phyloP scores from a whole-genome alignment of 257 asterid species.

The Lantana camara region DNA sequence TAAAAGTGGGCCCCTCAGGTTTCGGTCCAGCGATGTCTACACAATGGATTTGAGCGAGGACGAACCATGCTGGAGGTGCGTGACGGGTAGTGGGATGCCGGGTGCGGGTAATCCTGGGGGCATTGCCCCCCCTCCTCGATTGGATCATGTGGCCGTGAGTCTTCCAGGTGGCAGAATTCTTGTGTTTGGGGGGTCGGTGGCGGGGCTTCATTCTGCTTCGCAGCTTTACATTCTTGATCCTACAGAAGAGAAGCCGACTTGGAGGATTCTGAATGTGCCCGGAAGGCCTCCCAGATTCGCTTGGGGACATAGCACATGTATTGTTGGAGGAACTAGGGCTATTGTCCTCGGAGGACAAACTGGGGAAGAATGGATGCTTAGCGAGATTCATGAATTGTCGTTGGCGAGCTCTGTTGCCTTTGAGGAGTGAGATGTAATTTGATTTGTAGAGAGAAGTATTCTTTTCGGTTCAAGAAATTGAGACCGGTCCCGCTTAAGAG shows the following conservation, averaged over 20 bases:
- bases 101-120: constrained; percentile 96
- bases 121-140: constrained; percentile 85
- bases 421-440: background rate
- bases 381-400: constrained; percentile 48
- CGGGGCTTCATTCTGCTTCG: constrained; percentile 93
- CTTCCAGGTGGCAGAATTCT: constrained; percentile 86
- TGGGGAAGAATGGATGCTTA: constrained; percentile 56
- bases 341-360: no score
- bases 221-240: constrained; percentile 89
- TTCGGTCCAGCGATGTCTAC: constrained; percentile 88
- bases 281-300: constrained; percentile 56
- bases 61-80: constrained; percentile 83
- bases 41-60: constrained; percentile 92
- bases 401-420: constrained; percentile 53
- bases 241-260: constrained; percentile 88
- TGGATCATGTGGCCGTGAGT: constrained; percentile 89
- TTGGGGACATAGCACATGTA: constrained; percentile 57
- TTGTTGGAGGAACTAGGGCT: constrained; percentile 51
- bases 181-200: constrained; percentile 85
- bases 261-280: constrained; percentile 67
- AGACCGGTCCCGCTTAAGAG: constrained; percentile 14
- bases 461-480: constrained; percentile 1
- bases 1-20: constrained; percentile 75
- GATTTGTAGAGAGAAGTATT: no score
- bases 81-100: constrained; percentile 89